Percentiles rank a stretch among this genome's conserved stretches.
phyloP scores from a whole-genome alignment of 177 flowering plant species.

The Vitis hybrid region DNA sequence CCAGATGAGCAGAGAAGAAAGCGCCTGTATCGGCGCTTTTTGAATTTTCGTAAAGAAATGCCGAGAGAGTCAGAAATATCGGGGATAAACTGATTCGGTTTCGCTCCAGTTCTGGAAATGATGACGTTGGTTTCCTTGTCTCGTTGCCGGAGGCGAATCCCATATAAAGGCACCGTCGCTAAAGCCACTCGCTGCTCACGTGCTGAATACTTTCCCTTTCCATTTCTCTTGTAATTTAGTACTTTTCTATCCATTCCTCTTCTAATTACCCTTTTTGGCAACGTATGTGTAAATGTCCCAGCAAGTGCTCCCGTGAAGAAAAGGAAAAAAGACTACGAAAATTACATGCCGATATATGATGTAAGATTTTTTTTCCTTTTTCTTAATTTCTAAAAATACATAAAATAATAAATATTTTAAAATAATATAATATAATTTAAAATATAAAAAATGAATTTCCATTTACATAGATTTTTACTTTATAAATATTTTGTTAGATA shows the following conservation, averaged over 20 bases:
- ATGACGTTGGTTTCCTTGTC: constrained; percentile 4
- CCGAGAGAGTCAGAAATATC: not conserved
- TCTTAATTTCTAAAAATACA: too few species aligned
- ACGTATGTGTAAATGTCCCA: too few species aligned
- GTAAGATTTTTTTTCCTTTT: too few species aligned
- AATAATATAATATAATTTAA: too few species aligned
- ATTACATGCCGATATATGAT: too few species aligned
- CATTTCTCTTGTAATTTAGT: not conserved
- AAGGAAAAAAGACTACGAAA: too few species aligned
- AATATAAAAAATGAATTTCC: too few species aligned
- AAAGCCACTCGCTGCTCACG: constrained; percentile 6
- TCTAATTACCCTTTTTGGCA: too few species aligned
- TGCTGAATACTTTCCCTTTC: not conserved
- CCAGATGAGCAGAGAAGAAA: constrained; percentile 19
- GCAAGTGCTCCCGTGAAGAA: too few species aligned
- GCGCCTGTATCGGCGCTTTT: constrained; percentile 17
- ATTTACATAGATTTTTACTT: too few species aligned
- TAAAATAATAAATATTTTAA: too few species aligned
- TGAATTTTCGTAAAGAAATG: not conserved
- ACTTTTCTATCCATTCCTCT: not conserved
- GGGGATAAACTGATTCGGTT: not conserved
- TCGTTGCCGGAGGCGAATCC: not conserved
- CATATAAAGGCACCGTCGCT: constrained; percentile 18
- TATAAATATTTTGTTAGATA: too few species aligned
- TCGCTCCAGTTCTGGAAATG: not conserved